phyloP scores from a whole-genome alignment of 1,139 yeast genomes.

The Candida tetrigidarum region DNA sequence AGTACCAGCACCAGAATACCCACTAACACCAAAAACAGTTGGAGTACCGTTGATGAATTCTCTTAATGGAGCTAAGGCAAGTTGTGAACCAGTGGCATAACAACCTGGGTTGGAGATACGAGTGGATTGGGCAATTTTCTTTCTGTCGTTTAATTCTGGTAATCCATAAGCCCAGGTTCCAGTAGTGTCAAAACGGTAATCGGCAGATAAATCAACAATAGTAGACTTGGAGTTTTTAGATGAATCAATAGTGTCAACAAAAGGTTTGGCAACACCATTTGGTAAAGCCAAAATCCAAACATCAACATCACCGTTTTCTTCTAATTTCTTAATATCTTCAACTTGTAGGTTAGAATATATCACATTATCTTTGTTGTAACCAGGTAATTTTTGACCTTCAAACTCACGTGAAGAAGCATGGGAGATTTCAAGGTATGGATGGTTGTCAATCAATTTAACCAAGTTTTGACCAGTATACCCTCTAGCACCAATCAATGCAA shows the following conservation, averaged over 20 bases:
- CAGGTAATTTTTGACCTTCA: constrained; percentile 82
- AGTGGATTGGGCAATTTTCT: constrained; percentile 68
- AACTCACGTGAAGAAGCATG: constrained; percentile 97
- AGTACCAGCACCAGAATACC: constrained; percentile 99
- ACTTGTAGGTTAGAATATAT: constrained; percentile 83
- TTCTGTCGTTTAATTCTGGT: constrained; percentile 78
- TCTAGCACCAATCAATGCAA: constrained; percentile 97
- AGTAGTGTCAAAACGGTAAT: constrained; percentile 88
- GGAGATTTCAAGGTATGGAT: constrained; percentile 83
- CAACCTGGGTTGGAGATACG: constrained; percentile 98
- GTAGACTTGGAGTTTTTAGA: constrained; percentile 64
- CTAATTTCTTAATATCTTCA: constrained; percentile 83
- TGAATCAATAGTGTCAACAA: constrained; percentile 89
- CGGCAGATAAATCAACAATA: constrained; percentile 93
- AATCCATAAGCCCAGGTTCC: constrained; percentile 93
- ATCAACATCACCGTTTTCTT: constrained; percentile 78
- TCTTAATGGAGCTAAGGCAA: constrained; percentile 84
- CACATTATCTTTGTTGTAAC: constrained; percentile 81
- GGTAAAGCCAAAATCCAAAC: constrained; percentile 99
- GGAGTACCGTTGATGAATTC: constrained; percentile 73
- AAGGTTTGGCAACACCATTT: constrained; percentile 96
- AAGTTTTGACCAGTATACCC: constrained; percentile 97
- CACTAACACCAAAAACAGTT: constrained; percentile 91
- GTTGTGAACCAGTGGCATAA: constrained; percentile 97
- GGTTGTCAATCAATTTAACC: constrained; percentile 82